Evolutionary conservation across 257 asterid species (phyloP).

Genomic region (Solanum lignicaule): DNA sequence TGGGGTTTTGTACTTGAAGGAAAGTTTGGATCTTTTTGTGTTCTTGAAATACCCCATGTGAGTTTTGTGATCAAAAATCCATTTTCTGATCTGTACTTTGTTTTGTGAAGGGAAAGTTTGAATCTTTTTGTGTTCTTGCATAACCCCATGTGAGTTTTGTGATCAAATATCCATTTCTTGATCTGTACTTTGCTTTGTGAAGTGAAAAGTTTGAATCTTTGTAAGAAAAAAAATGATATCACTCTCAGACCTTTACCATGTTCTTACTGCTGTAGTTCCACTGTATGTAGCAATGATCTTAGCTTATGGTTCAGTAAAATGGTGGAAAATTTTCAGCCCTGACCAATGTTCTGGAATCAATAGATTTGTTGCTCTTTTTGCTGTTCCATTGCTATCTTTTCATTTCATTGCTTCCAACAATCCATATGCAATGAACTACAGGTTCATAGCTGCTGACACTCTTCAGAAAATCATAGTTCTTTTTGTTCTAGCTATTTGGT

Average conservation of each 20-base stretch:
- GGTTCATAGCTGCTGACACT: constrained; percentile 41
- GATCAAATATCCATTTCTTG: neutral
- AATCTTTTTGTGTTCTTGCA: neutral
- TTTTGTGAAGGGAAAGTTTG: neutral
- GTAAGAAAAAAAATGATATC: constrained; percentile 19
- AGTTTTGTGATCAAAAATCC: neutral
- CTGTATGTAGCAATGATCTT: constrained; percentile 41
- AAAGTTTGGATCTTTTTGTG: neutral
- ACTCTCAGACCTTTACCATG: constrained; percentile 35
- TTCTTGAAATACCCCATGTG: neutral
- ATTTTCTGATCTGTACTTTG: neutral
- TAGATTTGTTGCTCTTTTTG: constrained; percentile 47
- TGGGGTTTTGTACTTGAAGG: neutral
- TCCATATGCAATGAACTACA: constrained; percentile 42
- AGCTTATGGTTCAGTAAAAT: constrained; percentile 41
- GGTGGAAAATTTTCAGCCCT: constrained; percentile 43
- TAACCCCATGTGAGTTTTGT: neutral
- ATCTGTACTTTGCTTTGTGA: neutral
- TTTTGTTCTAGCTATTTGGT: constrained; percentile 25
- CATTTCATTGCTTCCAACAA: constrained; percentile 39
- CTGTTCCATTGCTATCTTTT: constrained; percentile 38
- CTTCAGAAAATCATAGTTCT: constrained; percentile 35
- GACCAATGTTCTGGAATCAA: constrained; percentile 45
- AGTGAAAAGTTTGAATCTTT: neutral
- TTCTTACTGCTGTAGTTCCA: constrained; percentile 43